Evolutionary conservation across 2,329 filamentous ascomycete species (phyloP).

Genomic region (Coniochaeta sp.): DNA sequence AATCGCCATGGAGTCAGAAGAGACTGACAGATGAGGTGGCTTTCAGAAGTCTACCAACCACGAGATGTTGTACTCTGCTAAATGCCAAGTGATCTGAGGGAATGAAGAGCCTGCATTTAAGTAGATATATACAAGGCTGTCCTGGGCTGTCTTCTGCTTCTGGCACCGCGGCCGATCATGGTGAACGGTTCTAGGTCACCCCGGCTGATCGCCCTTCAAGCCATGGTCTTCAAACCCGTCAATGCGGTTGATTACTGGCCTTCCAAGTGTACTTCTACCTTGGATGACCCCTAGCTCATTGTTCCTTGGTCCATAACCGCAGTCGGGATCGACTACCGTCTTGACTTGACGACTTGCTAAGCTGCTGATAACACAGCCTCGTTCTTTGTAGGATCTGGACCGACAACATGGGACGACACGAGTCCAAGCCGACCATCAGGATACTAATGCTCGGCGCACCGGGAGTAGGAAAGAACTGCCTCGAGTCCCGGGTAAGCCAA

Average conservation of each 20-base stretch:
- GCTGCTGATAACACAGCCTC: background rate
- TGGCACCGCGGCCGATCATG: background rate
- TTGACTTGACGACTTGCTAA: background rate
- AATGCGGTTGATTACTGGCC: background rate
- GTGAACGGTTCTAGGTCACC: background rate
- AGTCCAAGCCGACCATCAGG: slow-evolving; percentile 14
- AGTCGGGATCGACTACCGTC: background rate
- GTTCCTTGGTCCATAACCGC: background rate
- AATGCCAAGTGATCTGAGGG: background rate
- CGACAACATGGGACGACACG: slow-evolving; percentile 10
- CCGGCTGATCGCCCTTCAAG: background rate
- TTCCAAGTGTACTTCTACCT: background rate
- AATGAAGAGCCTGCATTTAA: no score
- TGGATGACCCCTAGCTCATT: background rate
- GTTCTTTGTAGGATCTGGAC: background rate
- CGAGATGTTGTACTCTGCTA: background rate
- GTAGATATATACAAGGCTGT: no score
- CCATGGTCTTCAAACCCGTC: background rate
- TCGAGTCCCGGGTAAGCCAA: slow-evolving; percentile 19
- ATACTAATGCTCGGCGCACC: slow-evolving; percentile 19
- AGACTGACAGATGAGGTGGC: no score
- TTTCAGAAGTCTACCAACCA: no score
- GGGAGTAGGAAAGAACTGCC: slow-evolving; percentile 21
- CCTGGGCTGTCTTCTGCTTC: background rate
- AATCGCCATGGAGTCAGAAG: no score